These are phyloP conservation scores for Somion occarium DNA, from an alignment of 1,284 basidiomycete species.

Conservation along the genomic window DNA sequence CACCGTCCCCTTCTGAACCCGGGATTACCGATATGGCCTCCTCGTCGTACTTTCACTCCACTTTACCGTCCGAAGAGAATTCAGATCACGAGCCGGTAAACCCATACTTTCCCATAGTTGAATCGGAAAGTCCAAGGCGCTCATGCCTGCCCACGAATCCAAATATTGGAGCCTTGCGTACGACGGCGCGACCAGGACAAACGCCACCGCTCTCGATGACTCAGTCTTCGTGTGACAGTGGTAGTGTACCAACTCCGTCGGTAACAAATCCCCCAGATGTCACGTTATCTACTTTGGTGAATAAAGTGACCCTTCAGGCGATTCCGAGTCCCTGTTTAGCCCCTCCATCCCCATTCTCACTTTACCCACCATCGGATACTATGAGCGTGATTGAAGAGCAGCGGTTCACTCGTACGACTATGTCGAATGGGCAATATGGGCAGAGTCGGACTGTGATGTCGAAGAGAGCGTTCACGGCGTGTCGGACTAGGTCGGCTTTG, in stretches of 20 bases:
- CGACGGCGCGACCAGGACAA: conserved; percentile 14
- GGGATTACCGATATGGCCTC: conserved; percentile 8
- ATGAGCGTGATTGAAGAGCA: background rate
- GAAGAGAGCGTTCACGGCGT: background rate
- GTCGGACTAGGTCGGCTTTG: background rate
- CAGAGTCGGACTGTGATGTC: background rate
- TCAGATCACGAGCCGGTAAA: conserved; percentile 4
- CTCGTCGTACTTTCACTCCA: conserved; percentile 18
- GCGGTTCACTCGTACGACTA: background rate
- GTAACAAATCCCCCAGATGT: background rate
- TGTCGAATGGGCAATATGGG: background rate
- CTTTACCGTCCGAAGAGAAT: background rate
- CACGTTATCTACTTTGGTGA: background rate
- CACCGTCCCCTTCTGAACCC: conserved; percentile 22
- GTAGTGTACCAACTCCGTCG: background rate
- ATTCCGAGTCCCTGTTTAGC: conserved; percentile 26
- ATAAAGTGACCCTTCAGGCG: conserved; percentile 22
- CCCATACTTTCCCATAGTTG: conserved; percentile 12
- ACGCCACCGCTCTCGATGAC: conserved; percentile 19
- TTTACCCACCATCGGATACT: conserved; percentile 17
- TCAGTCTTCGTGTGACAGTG: conserved; percentile 8
- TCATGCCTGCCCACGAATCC: background rate
- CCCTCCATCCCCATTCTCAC: conserved; percentile 29
- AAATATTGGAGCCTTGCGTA: background rate
- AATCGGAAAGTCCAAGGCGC: background rate